These are phyloP conservation scores for Aspergillus quadricinctus DNA, from an alignment of 2,329 filamentous ascomycete species.

Conservation along the genomic window DNA sequence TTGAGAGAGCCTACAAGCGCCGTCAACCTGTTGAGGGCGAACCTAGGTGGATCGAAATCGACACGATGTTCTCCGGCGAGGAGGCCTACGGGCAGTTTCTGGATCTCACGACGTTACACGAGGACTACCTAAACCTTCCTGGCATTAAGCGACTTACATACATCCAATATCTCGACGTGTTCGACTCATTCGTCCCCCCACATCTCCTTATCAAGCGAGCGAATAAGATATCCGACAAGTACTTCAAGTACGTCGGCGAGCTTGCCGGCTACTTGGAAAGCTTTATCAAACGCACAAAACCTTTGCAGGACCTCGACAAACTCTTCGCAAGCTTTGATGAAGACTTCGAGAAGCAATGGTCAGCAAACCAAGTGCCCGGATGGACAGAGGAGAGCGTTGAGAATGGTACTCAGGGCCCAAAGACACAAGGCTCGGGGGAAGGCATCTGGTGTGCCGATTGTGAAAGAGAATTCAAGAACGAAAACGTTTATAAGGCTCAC, in stretches of 20 bases:
- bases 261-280: conserved; percentile 79
- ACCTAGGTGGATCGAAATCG: conserved; percentile 64
- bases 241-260: conserved; percentile 82
- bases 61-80: conserved; percentile 92
- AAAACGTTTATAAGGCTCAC: conserved; percentile 90
- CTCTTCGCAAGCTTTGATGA: conserved; percentile 71
- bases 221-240: conserved; percentile 87
- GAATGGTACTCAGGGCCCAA: conserved; percentile 39
- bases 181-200: conserved; percentile 78
- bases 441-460: conserved; percentile 88
- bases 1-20: conserved; percentile 85
- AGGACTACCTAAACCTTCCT: conserved; percentile 84
- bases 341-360: conserved; percentile 82
- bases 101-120: conserved; percentile 78
- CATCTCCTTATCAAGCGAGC: conserved; percentile 68
- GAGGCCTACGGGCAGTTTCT: conserved; percentile 91
- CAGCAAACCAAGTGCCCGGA: conserved; percentile 69
- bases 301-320: conserved; percentile 79
- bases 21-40: conserved; percentile 62
- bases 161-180: conserved; percentile 85
- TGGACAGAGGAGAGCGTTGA: conserved; percentile 61
- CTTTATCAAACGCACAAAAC: conserved; percentile 79
- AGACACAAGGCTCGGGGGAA: conserved; percentile 56
- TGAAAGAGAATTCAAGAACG: conserved; percentile 91
- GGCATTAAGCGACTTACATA: conserved; percentile 82